Conservation (phyloP, 371 early-diverging fungal genomes). For the Mucor mucedo region DNA sequence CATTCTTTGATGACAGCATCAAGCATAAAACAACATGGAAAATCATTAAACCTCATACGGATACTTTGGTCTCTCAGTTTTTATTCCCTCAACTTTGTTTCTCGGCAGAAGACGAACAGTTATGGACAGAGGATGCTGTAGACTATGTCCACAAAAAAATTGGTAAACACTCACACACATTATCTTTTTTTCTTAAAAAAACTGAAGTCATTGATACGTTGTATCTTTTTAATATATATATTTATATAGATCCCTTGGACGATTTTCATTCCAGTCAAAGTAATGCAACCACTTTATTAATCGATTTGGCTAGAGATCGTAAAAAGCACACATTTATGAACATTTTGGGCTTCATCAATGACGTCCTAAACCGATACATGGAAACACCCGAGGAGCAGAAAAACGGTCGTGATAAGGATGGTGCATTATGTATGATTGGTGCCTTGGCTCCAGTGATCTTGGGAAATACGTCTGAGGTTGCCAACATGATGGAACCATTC, state of each 20-base stretch:
- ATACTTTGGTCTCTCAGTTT: constrained; percentile 77
- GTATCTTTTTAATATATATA: background rate
- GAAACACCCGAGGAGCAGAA: constrained; percentile 67
- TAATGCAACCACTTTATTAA: constrained; percentile 74
- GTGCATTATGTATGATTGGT: constrained; percentile 85
- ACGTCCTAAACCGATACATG: constrained; percentile 59
- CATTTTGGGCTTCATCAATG: constrained; percentile 77
- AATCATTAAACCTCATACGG: constrained; percentile 81
- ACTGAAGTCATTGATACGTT: too few relatives aligned
- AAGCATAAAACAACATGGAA: constrained; percentile 89
- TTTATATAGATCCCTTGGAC: constrained; percentile 67
- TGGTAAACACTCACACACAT: background rate
- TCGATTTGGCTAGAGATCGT: constrained; percentile 75
- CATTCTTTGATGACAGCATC: constrained; percentile 71
- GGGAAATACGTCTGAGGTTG: constrained; percentile 68
- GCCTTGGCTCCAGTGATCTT: constrained; percentile 65
- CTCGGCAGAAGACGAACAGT: constrained; percentile 76
- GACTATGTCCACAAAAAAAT: constrained; percentile 90
- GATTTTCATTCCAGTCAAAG: constrained; percentile 74
- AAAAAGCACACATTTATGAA: constrained; percentile 78
- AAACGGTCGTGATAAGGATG: constrained; percentile 84
- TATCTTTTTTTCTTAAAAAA: too few relatives aligned
- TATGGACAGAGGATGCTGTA: constrained; percentile 91
- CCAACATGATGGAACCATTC: constrained; percentile 76
- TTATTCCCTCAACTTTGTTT: constrained; percentile 91